Conservation (phyloP, 2,329 filamentous ascomycete genomes). For the Botryotinia narcissicola region DNA sequence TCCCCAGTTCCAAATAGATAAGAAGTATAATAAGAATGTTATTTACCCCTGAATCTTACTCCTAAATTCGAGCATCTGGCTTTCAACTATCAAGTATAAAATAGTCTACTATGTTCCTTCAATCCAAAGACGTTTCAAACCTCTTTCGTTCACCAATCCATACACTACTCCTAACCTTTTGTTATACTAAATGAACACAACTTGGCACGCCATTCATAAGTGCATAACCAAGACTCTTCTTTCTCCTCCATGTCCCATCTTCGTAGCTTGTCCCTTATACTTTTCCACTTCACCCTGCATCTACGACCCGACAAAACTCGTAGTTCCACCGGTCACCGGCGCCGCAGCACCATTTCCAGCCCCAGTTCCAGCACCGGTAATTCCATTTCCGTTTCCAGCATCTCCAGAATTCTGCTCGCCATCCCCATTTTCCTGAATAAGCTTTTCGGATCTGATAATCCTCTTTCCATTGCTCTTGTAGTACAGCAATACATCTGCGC, state of each 20-base stretch:
- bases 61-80: background rate
- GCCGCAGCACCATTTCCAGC: background rate
- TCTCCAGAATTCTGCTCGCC: background rate
- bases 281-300: background rate
- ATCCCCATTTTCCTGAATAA: background rate
- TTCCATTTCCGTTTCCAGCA: background rate
- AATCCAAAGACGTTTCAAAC: background rate
- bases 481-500: constrained; percentile 85
- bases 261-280: background rate
- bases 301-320: background rate
- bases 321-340: background rate
- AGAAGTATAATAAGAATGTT: background rate
- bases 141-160: background rate
- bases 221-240: background rate
- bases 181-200: background rate
- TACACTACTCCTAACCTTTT: background rate
- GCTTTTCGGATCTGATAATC: constrained; percentile 27
- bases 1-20: background rate
- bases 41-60: background rate
- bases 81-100: background rate
- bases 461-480: constrained; percentile 86
- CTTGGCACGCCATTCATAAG: background rate
- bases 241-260: background rate
- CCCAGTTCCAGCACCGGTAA: background rate
- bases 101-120: background rate